Percentiles rank a stretch among this genome's conserved stretches.
Conservation (phyloP, 768 basidiomycete species). For the Termitomyces sp. region DNA sequence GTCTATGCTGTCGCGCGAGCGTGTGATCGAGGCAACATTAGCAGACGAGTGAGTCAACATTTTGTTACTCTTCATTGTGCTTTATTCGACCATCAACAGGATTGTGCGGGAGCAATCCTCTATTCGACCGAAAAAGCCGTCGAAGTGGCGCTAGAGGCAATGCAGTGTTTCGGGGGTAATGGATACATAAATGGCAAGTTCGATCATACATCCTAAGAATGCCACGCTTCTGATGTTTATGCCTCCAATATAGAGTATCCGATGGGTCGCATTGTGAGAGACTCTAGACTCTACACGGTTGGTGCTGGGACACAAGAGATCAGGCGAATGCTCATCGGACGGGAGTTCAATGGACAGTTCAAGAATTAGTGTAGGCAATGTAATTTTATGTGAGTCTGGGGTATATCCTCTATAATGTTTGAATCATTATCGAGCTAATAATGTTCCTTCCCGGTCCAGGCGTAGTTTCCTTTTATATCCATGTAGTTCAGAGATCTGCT, state of each 20-base stretch:
- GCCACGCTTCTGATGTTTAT: not conserved
- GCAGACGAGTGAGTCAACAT: conserved; percentile 55
- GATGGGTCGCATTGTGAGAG: conserved; percentile 80
- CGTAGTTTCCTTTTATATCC: conserved; percentile 14
- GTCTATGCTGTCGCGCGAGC: conserved; percentile 91
- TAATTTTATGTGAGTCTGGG: not conserved
- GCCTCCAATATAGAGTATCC: conserved; percentile 64
- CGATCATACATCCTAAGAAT: conserved; percentile 4
- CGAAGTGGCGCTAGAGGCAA: conserved; percentile 85
- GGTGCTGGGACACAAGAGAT: conserved; percentile 98
- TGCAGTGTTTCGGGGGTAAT: conserved; percentile 93
- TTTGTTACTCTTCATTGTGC: not conserved
- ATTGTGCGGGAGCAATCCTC: conserved; percentile 91
- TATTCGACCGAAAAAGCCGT: conserved; percentile 91
- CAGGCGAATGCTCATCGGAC: conserved; percentile 86
- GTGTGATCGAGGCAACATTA: conserved; percentile 75
- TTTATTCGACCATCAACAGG: conserved; percentile 37
- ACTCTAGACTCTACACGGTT: conserved; percentile 85
- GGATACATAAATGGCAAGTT: conserved; percentile 86
- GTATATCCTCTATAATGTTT: conserved; percentile 6
- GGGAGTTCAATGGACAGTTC: conserved; percentile 81
- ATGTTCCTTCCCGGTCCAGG: conserved; percentile 12
- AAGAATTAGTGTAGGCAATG: conserved; percentile 16
- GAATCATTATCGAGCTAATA: conserved; percentile 2
- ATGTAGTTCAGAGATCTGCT: conserved; percentile 11